Base-by-base conservation (phyloP, 306 rosid genomes). In the Potentilla sterilis region DNA sequence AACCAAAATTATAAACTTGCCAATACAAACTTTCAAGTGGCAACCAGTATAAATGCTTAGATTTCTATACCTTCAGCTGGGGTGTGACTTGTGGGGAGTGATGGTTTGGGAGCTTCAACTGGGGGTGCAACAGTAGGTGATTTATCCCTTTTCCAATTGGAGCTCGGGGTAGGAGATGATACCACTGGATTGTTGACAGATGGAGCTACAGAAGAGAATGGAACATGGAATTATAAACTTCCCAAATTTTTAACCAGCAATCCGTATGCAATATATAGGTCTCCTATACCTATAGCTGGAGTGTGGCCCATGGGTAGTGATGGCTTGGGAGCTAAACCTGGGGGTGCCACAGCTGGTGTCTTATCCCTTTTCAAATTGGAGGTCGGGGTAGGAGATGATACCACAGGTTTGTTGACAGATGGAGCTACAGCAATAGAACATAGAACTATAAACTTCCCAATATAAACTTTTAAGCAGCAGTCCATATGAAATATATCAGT, bases 341-440 rank as follows among this genome's bases (percentile, higher is more conserved):
- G 48, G 66, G 93, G 93, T 32, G 91, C 82, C 77, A 82, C 79
- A 74, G 64, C 80, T 16, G 89, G 91, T 40, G 64, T 43, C 78
- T 79, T 70, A 74, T 66, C 70, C 19, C 72, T 85, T 68, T 73
- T 76, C 86, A 81, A 48, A 21, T 74, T 52, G 68, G 77, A 76
- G 63, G 71, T 80, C 71, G 67, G 63, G 6, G 86, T 40, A 41
- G 70, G 49, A 40, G 70, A 66, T 66, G 51, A n/a, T 41, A 66
- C 51, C 49, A 19, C 48, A 66, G 70, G 70, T 66, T 42, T 66
- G 34, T 41, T 10, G 70, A 40, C 35, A 40, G 70, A 66, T 40
- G 51, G 70, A 66, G 70, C 70, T 66, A n/a, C 34, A 66, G 51
- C 16, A 66, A 64, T 16, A 3, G 13, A 64, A 64, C 69, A 1